Evolutionary conservation across 2,329 filamentous ascomycete species (phyloP).

Genomic region (Neoscytalidium dimidiatum): DNA sequence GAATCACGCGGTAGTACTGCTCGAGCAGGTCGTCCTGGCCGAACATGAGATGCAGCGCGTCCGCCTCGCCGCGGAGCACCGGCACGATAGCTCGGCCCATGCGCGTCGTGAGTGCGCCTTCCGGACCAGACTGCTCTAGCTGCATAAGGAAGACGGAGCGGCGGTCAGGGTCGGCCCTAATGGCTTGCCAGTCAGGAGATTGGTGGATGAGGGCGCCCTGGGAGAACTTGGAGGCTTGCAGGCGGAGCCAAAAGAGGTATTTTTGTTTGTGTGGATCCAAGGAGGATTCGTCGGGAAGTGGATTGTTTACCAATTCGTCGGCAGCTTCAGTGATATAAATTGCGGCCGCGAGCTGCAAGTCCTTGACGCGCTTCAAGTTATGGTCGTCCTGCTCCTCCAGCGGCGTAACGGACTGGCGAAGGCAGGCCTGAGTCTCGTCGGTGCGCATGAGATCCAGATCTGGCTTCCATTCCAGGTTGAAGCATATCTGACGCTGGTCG

Average conservation of each 20-base stretch:
- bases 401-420: not conserved
- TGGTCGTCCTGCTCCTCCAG: not conserved
- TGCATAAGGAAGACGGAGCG: not conserved
- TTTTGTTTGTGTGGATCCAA: not conserved
- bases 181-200: not conserved
- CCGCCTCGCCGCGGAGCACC: not conserved
- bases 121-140: not conserved
- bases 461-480: constrained; percentile 1
- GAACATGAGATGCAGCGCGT: not conserved
- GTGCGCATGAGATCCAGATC: not conserved
- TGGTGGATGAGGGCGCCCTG: not conserved
- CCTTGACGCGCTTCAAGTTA: not conserved
- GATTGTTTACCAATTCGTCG: not conserved
- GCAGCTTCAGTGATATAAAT: not conserved
- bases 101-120: not conserved
- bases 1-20: not conserved
- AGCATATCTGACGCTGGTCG: constrained; percentile 1
- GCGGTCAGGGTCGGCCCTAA: not conserved
- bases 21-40: constrained; percentile 11
- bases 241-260: constrained; percentile 4
- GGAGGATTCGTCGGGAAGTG: not conserved
- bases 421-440: not conserved
- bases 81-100: not conserved
- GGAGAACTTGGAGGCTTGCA: not conserved
- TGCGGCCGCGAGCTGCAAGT: not conserved